Base-by-base conservation (phyloP, 1,284 basidiomycete species). In the Sparassis latifolia region DNA sequence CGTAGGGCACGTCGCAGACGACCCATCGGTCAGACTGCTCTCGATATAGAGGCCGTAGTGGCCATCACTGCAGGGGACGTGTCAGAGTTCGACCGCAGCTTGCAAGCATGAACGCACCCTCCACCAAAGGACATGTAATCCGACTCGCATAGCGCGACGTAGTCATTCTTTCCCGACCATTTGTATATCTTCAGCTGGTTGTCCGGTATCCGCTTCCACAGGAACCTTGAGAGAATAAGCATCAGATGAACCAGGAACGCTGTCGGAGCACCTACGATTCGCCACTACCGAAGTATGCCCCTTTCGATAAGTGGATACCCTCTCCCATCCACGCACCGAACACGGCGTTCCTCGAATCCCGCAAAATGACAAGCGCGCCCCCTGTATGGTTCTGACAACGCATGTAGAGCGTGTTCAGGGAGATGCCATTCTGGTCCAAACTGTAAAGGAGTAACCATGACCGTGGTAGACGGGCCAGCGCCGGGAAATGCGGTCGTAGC, bases 351-450 rank as follows among this genome's bases (percentile, higher is more conserved):
- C 74, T 65, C 0, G 75, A 69, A 58, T 92, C 91, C 44, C 75
- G 77, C 3, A 91, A 68, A 9, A 78, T 70, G 1, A 89, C 55
- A 1, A 88, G 60, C 27, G 78, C 75, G 2, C 82, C 80, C 12
- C 69, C 66, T 10, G 51, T 49, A 50, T 68, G 64, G 32, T 56
- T 48, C 51, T 79, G 82, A 45, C 86, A 86, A 2, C 79, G 77
- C 2, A 79, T 62, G 64, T 95, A 96, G 0, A 98, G 77, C 0
- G 96, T 97, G 39, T 87, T 82, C 7, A 98, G 74, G 6, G 92
- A 95, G 44, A 95, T 93, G 0, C 96, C 96, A 57, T 98, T 91
- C 65, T 97, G 94, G 62, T 99, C 96, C 12, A 97, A 74, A 7
- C 92, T 95, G 69, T 97, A 98, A 1, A 97, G 69, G 2, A 98